Percentiles rank a stretch among this genome's conserved stretches.
Conservation (phyloP, 805 yeast species). For the Candida taoyuanica region DNA sequence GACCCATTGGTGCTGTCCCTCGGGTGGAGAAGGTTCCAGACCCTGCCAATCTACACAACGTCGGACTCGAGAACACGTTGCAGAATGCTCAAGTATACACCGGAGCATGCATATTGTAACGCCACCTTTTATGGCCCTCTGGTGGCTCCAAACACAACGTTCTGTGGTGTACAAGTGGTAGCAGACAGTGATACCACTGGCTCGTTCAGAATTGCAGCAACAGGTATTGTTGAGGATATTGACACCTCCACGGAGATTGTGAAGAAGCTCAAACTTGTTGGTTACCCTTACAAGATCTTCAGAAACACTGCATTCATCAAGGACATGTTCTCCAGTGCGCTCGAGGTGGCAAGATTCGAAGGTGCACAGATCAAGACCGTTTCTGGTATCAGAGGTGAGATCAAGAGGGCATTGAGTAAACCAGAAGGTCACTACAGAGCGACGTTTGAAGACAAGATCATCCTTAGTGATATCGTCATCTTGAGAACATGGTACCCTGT, state of each 20-base stretch:
- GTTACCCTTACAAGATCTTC: constrained; percentile 89
- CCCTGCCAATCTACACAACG: constrained; percentile 92
- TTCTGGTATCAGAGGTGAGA: constrained; percentile 96
- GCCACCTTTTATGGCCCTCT: constrained; percentile 97
- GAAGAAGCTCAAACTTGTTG: constrained; percentile 91
- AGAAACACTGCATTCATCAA: constrained; percentile 95
- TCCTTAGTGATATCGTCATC: constrained; percentile 85
- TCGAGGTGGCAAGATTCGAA: constrained; percentile 96
- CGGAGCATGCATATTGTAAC: constrained; percentile 95
- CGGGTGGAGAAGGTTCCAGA: constrained; percentile 99
- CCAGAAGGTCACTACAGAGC: constrained; percentile 97
- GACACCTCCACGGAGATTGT: constrained; percentile 88
- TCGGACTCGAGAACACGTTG: constrained; percentile 97
- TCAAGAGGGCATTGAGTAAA: constrained; percentile 86
- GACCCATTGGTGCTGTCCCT: constrained; percentile 91
- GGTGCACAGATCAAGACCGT: constrained; percentile 97
- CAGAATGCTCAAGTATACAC: constrained; percentile 96
- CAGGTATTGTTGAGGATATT: constrained; percentile 93
- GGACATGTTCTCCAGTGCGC: constrained; percentile 88
- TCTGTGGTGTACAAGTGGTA: constrained; percentile 89
- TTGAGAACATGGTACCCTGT: constrained; percentile 98
- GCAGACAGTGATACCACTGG: constrained; percentile 82
- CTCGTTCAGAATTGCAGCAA: constrained; percentile 91
- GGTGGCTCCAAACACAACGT: constrained; percentile 96
- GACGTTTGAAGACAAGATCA: constrained; percentile 90